Evolutionary conservation across 257 asterid species (phyloP), one percentile per base, ranked within the genome.

Genomic region (Ophiorrhiza pumila): DNA sequence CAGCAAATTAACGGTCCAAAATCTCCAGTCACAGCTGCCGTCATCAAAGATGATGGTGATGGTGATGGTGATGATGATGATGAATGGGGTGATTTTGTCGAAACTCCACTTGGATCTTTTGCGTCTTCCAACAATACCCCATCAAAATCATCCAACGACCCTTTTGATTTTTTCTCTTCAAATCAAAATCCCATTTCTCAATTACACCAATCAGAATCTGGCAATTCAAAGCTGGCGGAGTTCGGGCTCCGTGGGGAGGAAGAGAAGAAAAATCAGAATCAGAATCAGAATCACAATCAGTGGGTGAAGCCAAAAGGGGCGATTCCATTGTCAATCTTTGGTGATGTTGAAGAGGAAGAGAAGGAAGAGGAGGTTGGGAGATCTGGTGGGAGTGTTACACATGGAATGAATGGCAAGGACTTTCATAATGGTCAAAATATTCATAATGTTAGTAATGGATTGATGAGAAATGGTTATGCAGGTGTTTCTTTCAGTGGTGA

Each of bases 21-120:
- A 5, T 60, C 81, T 42, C 18, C 84, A 43, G 53, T 52, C 49
- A 25, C 64, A 49, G 0, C 63, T 18, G 55, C 20, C 27, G 14
- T 35, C 15, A n/a, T 3, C 5, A 10, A 3, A 34, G 70, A 11
- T 1, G 60, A 37, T 17, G 27, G 31, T 1, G 60, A 32, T 5
- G 74, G 69, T 13, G 88, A 83, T 4, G 94, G 83, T 43, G 74
- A 73, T 13, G 88, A 83, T 4, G 94, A 84, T 43, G 92, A 88
- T 59, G 96, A 89, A 72, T 91, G 97, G 97, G 90, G 95, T 59
- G 96, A 91, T 83, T 91, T 91, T 71, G 86, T 91, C 34, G 83
- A 85, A 76, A 81, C 85, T 31, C 89, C 91, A 49, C 77, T 45
- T 57, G 75, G 79, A 83, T 83, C 84, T 46, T 59, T 74, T 61